Base-by-base conservation (phyloP, 441 rosid genomes). In the Manihot esculenta region DNA sequence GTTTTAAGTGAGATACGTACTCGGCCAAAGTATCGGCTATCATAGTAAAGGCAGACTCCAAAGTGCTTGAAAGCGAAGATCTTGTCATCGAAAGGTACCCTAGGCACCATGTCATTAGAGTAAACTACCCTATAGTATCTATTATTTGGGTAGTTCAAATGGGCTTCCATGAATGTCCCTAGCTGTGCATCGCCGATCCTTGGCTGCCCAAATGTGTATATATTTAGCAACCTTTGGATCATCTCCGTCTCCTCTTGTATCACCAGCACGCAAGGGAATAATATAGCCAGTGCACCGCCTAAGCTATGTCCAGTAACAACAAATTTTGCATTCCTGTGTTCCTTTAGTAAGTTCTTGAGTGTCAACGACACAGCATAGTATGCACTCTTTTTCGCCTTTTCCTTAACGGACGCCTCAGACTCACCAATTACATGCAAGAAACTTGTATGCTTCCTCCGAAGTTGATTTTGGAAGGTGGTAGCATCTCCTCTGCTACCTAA, bases 161-260 rank as follows among this genome's bases (percentile, higher is more conserved):
- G 87, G 41, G 84, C 62, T 78, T 86, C 85, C 89, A 91, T 89
- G 76, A 84, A 89, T 44, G 41, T 68, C 12, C 79, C 87, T 9
- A 88, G 77, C 64, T 79, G 80, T 69, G 62, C 30, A 78, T 91
- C 77, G 42, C 96, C 94, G 20, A 93, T 83, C 73, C 94, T 83
- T 0, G 94, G 98, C 73, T 93, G 94, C 49, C 97, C 93, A 67
- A 91, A 91, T 33, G 97, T 93, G 82, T 84, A 91, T 49, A 86
- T 83, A 12, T 91, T 86, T 14, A 87, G 53, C 73, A 93, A 69
- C 59, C 87, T 88, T 20, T 72, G 74, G 79, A 89, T 79, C 10
- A 89, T 41, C 73, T 83, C 87, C 2, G 54, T 77, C 72, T 91
- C 93, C 54, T 82, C 84, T 49, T 89, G 93, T 64, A 87, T 66